Evolutionary conservation across 2,329 filamentous ascomycete species (phyloP).

Genomic region (Colletotrichum echinochloae): DNA sequence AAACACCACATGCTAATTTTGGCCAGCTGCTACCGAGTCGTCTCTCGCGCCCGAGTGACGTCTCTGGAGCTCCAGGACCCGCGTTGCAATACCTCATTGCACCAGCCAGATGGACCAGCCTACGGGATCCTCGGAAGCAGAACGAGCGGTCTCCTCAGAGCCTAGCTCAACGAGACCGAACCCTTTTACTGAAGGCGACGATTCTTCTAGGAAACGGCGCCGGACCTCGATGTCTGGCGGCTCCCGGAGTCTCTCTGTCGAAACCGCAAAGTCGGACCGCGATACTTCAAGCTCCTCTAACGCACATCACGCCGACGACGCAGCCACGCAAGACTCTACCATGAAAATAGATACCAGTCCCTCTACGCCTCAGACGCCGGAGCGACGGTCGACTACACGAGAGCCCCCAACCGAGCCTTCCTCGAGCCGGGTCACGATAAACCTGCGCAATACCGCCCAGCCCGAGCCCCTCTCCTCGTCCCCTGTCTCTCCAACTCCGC

Average conservation of each 20-base stretch:
- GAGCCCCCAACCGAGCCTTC: slow-evolving; percentile 56
- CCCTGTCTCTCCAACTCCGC: slow-evolving; percentile 56
- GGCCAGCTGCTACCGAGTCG: slow-evolving; percentile 64
- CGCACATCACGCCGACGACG: slow-evolving; percentile 44
- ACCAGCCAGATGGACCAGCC: slow-evolving; percentile 67
- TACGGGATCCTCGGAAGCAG: slow-evolving; percentile 63
- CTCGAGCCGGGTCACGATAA: slow-evolving; percentile 71
- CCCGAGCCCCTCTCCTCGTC: slow-evolving; percentile 57
- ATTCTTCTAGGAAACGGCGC: slow-evolving; percentile 70
- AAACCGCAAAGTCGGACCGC: slow-evolving; percentile 52
- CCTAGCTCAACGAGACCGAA: slow-evolving; percentile 72
- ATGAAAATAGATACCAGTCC: slow-evolving; percentile 58
- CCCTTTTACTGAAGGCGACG: slow-evolving; percentile 71
- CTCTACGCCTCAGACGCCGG: slow-evolving; percentile 58
- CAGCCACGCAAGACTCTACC: slow-evolving; percentile 46
- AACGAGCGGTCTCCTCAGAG: slow-evolving; percentile 72
- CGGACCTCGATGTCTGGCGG: slow-evolving; percentile 66
- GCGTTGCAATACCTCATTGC: slow-evolving; percentile 51
- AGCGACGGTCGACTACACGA: slow-evolving; percentile 48
- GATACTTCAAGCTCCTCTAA: slow-evolving; percentile 50
- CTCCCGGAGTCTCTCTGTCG: slow-evolving; percentile 66
- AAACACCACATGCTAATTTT: slow-evolving; percentile 69
- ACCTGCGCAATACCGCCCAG: slow-evolving; percentile 63
- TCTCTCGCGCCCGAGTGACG: slow-evolving; percentile 65
- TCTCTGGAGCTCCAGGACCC: slow-evolving; percentile 60